Evolutionary conservation across 805 yeast genomes (phyloP), one percentile per base, ranked within the genome.

Genomic region (Metahyphopichia silvanorum): DNA sequence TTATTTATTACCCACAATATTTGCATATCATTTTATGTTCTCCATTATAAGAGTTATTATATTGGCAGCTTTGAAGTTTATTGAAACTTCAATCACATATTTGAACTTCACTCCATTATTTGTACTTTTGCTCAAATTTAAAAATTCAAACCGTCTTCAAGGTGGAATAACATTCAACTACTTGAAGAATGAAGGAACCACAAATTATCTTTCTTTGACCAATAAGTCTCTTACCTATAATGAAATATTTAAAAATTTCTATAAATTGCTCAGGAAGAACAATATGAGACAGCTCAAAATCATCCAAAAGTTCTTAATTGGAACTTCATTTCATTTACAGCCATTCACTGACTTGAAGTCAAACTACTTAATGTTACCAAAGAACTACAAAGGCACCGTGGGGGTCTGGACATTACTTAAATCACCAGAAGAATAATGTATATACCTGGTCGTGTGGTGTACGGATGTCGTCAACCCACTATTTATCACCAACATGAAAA

Each of bases 91-190:
- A 0, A 67, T 86, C 41, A 76, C 89, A 5, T 53, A 77, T 20
- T 54, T 88, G 34, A 91, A 89, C 51, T 89, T 89, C 51, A 76
- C 83, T 51, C 99, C 99, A 2, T 51, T 91, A 8, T 91, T 93
- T 58, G 89, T 87, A 1, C 50, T 91, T 2, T 63, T 94, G 32
- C 62, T 93, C 28, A 76, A 93, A 46, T 28, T 86, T 29, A 93
- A 91, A 54, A 91, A 89, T 51, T 79, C 87, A 6, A 77, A 74
- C 33, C 66, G 82, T 33, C 49, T 76, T 13, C 81, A 77, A 29
- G 77, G 78, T 1, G 80, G 81, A 0, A 54, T 76, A 5, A 51
- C 47, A 7, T 60, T 75, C 33, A 48, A 53, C 15, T 46, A 46
- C 19, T 20, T 51, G 13, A 34, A 38, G 9, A 37, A 37, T 4